Evolutionary conservation across 2,329 filamentous ascomycete species (phyloP).

Genomic region (Aureobasidium sp.): DNA sequence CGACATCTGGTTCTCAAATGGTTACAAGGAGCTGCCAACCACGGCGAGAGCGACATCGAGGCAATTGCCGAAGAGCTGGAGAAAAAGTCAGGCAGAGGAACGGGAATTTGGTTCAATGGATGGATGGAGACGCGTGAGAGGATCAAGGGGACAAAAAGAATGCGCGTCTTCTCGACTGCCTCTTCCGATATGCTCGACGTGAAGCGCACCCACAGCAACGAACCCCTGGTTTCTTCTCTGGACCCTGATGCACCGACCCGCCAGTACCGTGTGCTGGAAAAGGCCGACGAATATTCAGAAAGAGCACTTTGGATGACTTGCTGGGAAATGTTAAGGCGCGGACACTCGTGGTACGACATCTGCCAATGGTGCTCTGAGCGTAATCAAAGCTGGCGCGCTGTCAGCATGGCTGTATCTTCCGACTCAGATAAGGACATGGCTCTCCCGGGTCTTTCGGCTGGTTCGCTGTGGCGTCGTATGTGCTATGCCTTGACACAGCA

Average conservation of each 20-base stretch:
- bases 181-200: conserved; percentile 49
- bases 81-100: conserved; percentile 61
- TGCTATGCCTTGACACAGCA: conserved; percentile 65
- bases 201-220: conserved; percentile 44
- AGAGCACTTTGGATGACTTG: conserved; percentile 87
- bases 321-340: conserved; percentile 84
- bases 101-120: conserved; percentile 74
- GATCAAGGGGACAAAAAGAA: conserved; percentile 82
- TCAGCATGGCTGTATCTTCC: conserved; percentile 68
- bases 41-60: conserved; percentile 63
- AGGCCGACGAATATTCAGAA: conserved; percentile 82
- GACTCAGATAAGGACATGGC: conserved; percentile 33
- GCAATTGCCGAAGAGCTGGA: conserved; percentile 65
- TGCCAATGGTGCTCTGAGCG: conserved; percentile 79
- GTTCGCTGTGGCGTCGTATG: conserved; percentile 65
- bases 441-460: conserved; percentile 33
- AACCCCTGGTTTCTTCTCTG: conserved; percentile 72
- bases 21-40: conserved; percentile 70
- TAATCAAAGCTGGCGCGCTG: conserved; percentile 82
- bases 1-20: conserved; percentile 76
- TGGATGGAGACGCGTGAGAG: conserved; percentile 88
- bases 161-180: conserved; percentile 47
- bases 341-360: conserved; percentile 66
- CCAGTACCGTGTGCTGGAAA: conserved; percentile 68
- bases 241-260: conserved; percentile 86